Evolutionary conservation across 2,329 filamentous ascomycete genomes (phyloP).

Genomic region (Cordyceps cateniannulata): DNA sequence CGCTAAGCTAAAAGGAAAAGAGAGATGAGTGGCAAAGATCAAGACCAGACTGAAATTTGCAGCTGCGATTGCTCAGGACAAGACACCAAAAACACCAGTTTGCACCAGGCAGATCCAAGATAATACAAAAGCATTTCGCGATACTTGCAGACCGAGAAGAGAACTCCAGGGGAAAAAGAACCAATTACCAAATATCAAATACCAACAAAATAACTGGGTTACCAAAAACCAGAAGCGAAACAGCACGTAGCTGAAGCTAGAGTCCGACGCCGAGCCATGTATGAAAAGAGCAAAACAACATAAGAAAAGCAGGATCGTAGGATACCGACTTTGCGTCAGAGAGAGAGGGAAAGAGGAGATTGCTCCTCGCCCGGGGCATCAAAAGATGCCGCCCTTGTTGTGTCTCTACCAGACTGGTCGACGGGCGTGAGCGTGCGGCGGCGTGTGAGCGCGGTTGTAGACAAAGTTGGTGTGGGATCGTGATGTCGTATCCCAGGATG

Average conservation of each 20-base stretch:
- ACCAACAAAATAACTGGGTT: background rate
- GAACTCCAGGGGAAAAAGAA: background rate
- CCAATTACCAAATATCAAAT: background rate
- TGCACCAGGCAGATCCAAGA: background rate
- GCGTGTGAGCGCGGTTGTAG: constrained; percentile 15
- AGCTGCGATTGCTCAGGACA: background rate
- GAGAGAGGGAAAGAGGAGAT: background rate
- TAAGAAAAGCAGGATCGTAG: background rate
- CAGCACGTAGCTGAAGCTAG: background rate
- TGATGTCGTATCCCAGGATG: constrained; percentile 6
- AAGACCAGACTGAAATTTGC: background rate
- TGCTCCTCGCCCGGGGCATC: no score
- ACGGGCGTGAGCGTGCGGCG: constrained; percentile 17
- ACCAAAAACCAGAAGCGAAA: background rate
- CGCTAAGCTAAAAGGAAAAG: background rate
- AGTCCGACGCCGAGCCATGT: constrained; percentile 7
- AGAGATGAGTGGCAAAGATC: background rate
- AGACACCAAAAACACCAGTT: background rate
- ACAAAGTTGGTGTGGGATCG: constrained; percentile 14
- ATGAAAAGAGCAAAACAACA: background rate
- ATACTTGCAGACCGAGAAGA: background rate
- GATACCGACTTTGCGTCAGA: background rate
- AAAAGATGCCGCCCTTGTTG: no score
- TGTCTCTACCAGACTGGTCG: constrained; percentile 11
- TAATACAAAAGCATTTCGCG: constrained; percentile 10